These are phyloP conservation scores for Cornus kousa DNA, from an alignment of 148 eudicot species.

Conservation along the genomic window DNA sequence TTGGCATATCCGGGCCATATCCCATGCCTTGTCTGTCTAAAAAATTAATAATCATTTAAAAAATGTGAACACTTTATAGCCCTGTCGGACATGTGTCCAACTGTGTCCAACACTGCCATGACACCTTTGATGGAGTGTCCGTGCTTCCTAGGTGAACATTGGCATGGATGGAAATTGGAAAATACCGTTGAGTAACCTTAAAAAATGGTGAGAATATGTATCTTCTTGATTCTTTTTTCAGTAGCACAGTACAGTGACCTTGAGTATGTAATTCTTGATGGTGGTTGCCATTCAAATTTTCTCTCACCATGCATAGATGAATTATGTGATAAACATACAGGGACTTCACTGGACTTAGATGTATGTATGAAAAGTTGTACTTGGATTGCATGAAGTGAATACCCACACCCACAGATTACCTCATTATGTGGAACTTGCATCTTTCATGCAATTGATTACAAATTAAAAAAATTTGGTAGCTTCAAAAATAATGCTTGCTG, in stretches of 20 bases:
- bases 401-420: not conserved
- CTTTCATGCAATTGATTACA: not conserved
- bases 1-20: too few species aligned
- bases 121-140: too few species aligned
- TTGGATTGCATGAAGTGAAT: not conserved
- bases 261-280: too few species aligned
- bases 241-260: not conserved
- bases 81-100: too few species aligned
- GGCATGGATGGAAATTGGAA: not conserved
- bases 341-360: not conserved
- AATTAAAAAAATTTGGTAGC: too few species aligned
- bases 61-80: too few species aligned
- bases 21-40: too few species aligned
- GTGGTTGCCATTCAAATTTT: not conserved
- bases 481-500: too few species aligned
- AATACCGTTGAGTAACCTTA: not conserved
- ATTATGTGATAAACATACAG: not conserved
- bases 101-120: too few species aligned
- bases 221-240: not conserved
- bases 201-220: not conserved
- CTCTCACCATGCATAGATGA: not conserved
- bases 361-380: not conserved
- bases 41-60: too few species aligned
- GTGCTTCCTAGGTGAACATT: not conserved
- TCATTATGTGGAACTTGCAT: not conserved